Conservation (phyloP, 768 basidiomycete species). For the Hypholoma sublateritium region DNA sequence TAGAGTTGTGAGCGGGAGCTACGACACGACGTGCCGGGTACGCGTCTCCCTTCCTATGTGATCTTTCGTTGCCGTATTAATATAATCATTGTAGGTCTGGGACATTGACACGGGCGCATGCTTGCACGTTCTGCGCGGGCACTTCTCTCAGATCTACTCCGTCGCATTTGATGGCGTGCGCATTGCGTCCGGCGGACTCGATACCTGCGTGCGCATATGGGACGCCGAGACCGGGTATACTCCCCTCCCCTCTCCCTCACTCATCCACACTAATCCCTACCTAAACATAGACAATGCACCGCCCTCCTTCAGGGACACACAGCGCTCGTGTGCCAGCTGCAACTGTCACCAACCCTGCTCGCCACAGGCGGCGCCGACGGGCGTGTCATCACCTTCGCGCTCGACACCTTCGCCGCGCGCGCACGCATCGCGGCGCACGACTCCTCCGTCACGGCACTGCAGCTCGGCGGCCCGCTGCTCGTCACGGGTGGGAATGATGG, state of each 20-base stretch:
- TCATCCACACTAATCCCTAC: background rate
- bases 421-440: constrained; percentile 87
- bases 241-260: background rate
- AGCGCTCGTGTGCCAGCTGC: constrained; percentile 88
- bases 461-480: constrained; percentile 81
- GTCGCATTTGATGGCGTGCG: constrained; percentile 87
- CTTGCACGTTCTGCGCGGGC: constrained; percentile 76
- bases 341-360: constrained; percentile 66
- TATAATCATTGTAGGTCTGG: constrained; percentile 62
- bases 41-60: constrained; percentile 18
- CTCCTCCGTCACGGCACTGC: constrained; percentile 81
- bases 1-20: constrained; percentile 87
- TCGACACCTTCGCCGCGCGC: constrained; percentile 38
- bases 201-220: constrained; percentile 94
- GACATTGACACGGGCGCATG: constrained; percentile 88
- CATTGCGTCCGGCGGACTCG: constrained; percentile 85
- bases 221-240: constrained; percentile 82
- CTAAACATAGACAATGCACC: constrained; percentile 58
- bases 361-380: constrained; percentile 90
- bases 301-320: constrained; percentile 91
- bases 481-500: constrained; percentile 88
- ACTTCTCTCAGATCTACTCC: constrained; percentile 86
- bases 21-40: constrained; percentile 86
- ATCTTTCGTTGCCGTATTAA: background rate
- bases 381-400: constrained; percentile 49